Evolutionary conservation across 768 basidiomycete species (phyloP), one percentile per base, ranked within the genome.

Genomic region (Phlegmacium glaucopus): DNA sequence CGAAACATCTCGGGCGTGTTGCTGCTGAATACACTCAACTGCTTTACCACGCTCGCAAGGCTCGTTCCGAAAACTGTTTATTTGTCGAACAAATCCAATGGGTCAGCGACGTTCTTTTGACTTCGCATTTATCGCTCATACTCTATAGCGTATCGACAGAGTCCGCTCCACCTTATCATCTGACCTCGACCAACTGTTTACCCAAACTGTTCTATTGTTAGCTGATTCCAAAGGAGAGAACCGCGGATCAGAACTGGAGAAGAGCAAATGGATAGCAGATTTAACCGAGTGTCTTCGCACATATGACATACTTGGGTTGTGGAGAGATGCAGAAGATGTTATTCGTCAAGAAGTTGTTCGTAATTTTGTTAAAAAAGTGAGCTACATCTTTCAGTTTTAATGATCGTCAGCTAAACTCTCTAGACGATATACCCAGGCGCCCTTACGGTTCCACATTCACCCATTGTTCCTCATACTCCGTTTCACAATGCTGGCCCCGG

Each of bases 1-100:
- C 87, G 27, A 90, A 92, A 61, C 89, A 92, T 61, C 74, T 95
- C 11, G 76, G 79, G 9, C 80, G 94, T 42, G 88, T 94, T 25
- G 91, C 94, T 11, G 75, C 83, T 8, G 96, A 97, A 66, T 98
- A 95, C 61, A 89, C 81, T 9, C 94, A 98, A 61, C 75, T 98
- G 15, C 74, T 93, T 18, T 99, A 99, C 63, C 89, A 96, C 54
- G 78, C 81, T 18, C 78, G 82, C 15, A 95, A 96, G 64, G 92
- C 94, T 9, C 74, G 79, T 6, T 68, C 69, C 9, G 88, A 94
- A 57, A 78, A 80, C 2, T 93, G 92, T 52, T 79, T 73, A 2
- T 94, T 91, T 53, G 82, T 95, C 3, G 78, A 85, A 46, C 86
- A 89, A 54, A 77, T 94, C 5, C 84, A 91, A 75, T 89, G 87